Conservation (phyloP, 1,284 basidiomycete species). For the Ceratorhiza oryzae-sativae region DNA sequence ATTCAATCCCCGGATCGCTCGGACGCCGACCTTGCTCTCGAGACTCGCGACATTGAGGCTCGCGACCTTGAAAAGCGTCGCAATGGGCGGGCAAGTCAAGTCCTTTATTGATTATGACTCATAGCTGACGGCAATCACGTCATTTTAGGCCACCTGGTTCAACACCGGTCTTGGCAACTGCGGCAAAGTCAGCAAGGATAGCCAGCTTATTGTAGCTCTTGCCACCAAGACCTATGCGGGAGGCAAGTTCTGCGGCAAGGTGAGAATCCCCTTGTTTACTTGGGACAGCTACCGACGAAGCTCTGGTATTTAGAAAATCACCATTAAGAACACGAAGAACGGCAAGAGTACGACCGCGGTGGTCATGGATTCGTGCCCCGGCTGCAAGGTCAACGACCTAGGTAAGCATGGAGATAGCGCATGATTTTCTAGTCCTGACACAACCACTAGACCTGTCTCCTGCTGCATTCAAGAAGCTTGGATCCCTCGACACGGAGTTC, state of each 20-base stretch:
- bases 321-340: conserved; percentile 41
- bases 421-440: neutral
- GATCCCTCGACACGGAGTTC: conserved; percentile 28
- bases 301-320: conserved; percentile 29
- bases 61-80: conserved; percentile 17
- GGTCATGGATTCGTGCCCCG: conserved; percentile 42
- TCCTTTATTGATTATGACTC: neutral
- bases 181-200: conserved; percentile 41
- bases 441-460: conserved; percentile 37
- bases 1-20: neutral
- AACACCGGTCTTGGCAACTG: conserved; percentile 42
- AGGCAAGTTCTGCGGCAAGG: conserved; percentile 40
- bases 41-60: neutral
- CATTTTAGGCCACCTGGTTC: conserved; percentile 37
- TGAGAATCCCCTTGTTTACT: neutral
- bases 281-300: too few species aligned
- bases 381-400: conserved; percentile 32
- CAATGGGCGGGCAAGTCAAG: conserved; percentile 11
- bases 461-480: conserved; percentile 39
- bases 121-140: neutral
- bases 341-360: conserved; percentile 34
- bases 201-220: conserved; percentile 40
- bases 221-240: neutral
- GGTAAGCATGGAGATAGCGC: conserved; percentile 27
- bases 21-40: neutral